Evolutionary conservation across 371 early-diverging fungal species (phyloP).

Genomic region (Rhizopus delemar): DNA sequence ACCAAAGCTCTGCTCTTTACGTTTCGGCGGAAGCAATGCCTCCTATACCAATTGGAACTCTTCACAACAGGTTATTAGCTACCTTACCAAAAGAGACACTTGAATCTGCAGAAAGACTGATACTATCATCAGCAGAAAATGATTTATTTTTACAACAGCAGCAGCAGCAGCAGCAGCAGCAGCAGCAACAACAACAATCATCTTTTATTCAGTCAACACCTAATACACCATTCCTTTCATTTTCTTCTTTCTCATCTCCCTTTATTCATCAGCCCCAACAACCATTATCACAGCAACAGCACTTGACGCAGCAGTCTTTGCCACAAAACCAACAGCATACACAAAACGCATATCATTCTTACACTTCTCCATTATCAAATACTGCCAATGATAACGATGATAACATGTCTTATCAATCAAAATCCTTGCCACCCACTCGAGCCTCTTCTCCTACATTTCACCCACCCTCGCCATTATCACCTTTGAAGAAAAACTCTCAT

Average conservation of each 20-base stretch:
- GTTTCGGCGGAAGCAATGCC: slow-evolving; percentile 31
- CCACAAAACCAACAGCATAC: background rate
- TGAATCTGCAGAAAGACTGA: slow-evolving; percentile 32
- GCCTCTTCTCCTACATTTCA: slow-evolving; percentile 12
- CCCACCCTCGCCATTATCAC: slow-evolving; percentile 1
- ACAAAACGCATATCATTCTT: background rate
- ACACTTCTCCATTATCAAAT: background rate
- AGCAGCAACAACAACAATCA: background rate
- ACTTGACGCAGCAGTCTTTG: background rate
- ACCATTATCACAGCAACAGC: background rate
- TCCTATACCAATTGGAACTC: slow-evolving; percentile 30
- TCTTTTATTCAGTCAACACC: slow-evolving; percentile 21
- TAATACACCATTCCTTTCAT: slow-evolving; percentile 15
- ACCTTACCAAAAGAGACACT: slow-evolving; percentile 40
- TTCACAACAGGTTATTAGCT: slow-evolving; percentile 38
- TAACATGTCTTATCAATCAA: slow-evolving; percentile 14
- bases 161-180: background rate
- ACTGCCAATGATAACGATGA: background rate
- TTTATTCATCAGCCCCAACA: background rate
- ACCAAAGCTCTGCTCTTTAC: slow-evolving; percentile 22
- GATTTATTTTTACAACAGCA: background rate
- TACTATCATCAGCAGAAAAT: slow-evolving; percentile 6
- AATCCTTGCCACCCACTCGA: slow-evolving; percentile 26
- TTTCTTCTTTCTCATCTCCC: slow-evolving; percentile 9
- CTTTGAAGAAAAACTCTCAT: slow-evolving; percentile 13